Conservation (phyloP, 139 green algal species). For the Spirogloea muscicola region DNA sequence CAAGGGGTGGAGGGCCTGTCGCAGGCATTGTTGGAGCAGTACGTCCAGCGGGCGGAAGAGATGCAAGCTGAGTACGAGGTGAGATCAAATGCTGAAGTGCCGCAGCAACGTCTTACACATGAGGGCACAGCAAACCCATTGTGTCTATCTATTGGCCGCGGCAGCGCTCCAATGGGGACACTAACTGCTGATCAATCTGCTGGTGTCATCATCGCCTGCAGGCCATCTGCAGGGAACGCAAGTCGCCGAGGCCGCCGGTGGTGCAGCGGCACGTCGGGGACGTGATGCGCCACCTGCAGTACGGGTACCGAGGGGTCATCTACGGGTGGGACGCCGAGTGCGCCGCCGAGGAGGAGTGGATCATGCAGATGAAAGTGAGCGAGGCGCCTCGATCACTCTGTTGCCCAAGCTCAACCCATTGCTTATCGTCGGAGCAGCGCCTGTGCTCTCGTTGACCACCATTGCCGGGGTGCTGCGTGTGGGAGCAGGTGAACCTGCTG, state of each 20-base stretch:
- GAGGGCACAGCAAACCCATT: too few relatives aligned
- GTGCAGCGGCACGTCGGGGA: conserved; percentile 40
- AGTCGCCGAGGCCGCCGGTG: not conserved
- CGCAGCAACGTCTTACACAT: too few relatives aligned
- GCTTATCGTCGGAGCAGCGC: too few relatives aligned
- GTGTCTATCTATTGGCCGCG: too few relatives aligned
- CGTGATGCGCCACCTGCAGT: conserved; percentile 51
- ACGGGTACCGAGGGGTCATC: conserved; percentile 62
- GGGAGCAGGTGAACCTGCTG: conserved; percentile 16
- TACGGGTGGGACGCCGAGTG: conserved; percentile 59
- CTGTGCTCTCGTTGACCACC: too few relatives aligned
- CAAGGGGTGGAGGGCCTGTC: conserved; percentile 4
- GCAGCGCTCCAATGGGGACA: too few relatives aligned
- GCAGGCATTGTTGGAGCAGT: conserved; percentile 22
- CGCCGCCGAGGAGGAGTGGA: conserved; percentile 54
- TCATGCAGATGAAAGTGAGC: conserved; percentile 58
- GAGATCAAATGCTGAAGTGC: too few relatives aligned
- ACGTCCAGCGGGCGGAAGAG: conserved; percentile 31
- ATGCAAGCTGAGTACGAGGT: conserved; percentile 12
- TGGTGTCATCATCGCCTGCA: too few relatives aligned
- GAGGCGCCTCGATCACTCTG: too few relatives aligned
- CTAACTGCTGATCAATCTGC: too few relatives aligned
- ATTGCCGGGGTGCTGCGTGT: too few relatives aligned
- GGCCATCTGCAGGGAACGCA: not conserved
- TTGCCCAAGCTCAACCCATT: too few relatives aligned